phyloP scores from a whole-genome alignment of 768 basidiomycete species.

The Myochromella boudieri region DNA sequence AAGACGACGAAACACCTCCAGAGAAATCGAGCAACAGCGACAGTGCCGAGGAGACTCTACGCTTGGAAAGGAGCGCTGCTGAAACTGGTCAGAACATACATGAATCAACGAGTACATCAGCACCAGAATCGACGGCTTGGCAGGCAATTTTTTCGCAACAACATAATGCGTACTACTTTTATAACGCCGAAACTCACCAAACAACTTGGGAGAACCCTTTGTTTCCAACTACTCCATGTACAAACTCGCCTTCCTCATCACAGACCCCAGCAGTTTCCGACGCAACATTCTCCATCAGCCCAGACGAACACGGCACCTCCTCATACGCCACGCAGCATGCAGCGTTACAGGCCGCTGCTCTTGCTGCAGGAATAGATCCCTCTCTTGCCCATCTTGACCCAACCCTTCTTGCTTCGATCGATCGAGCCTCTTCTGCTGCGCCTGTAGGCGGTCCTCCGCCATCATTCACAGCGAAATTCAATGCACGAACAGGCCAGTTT shows the following conservation, averaged over 20 bases:
- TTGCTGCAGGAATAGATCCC: slow-evolving; percentile 82
- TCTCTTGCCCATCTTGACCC: slow-evolving; percentile 81
- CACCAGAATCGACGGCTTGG: slow-evolving; percentile 44
- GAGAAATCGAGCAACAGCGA: no score
- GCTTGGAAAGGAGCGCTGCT: no score
- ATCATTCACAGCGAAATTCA: slow-evolving; percentile 71
- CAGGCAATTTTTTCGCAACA: slow-evolving; percentile 80
- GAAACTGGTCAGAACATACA: no score
- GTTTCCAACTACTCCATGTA: slow-evolving; percentile 29
- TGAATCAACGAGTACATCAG: no score
- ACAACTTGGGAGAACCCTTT: slow-evolving; percentile 87
- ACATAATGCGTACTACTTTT: slow-evolving; percentile 85
- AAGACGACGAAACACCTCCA: no score
- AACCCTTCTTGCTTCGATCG: slow-evolving; percentile 44
- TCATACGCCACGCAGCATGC: slow-evolving; percentile 35
- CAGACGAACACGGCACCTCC: not conserved
- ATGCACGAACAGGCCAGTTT: slow-evolving; percentile 79
- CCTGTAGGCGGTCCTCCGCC: slow-evolving; percentile 33
- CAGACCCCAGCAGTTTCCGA: slow-evolving; percentile 21
- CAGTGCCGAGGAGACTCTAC: no score
- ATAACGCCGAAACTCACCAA: slow-evolving; percentile 70
- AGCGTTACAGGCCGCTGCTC: slow-evolving; percentile 67
- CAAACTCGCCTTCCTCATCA: slow-evolving; percentile 23
- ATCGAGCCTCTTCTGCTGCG: slow-evolving; percentile 24
- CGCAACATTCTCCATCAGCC: slow-evolving; percentile 12